A percentile compares a stretch with the other conserved stretches of the same genome.
Evolutionary conservation across 305 asterid species (phyloP).

Genomic region (Fraxinus sp.): DNA sequence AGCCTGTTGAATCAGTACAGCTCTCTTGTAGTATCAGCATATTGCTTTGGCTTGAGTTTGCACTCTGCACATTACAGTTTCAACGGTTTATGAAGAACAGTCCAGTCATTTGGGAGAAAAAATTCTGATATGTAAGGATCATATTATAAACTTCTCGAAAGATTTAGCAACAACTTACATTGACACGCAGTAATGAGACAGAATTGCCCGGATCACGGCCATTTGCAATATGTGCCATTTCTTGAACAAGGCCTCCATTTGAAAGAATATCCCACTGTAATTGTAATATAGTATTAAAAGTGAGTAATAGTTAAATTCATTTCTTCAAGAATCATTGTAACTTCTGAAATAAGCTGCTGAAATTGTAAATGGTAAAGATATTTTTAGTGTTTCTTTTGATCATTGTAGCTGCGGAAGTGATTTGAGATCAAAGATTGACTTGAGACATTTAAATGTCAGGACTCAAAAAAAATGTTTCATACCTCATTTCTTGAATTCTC

Average conservation of each 20-base stretch:
- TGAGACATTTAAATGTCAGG: not conserved
- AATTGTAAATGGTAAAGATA: not conserved
- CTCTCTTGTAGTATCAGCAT: slow-evolving; percentile 94
- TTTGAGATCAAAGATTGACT: not conserved
- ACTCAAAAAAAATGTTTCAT: not conserved
- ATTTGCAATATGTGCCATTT: slow-evolving; percentile 95
- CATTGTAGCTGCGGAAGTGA: not conserved
- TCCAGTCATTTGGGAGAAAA: not conserved
- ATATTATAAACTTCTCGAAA: not conserved
- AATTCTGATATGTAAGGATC: not conserved
- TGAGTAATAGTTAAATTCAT: not conserved
- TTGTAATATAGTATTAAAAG: not conserved
- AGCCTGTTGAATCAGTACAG: slow-evolving; percentile 70
- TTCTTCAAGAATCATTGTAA: not conserved
- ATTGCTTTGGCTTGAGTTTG: slow-evolving; percentile 88
- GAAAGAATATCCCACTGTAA: slow-evolving; percentile 95
- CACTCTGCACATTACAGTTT: slow-evolving; percentile 50
- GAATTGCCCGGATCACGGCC: slow-evolving; percentile 91
- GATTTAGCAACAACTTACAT: slow-evolving; percentile 44
- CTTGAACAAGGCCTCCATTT: slow-evolving; percentile 94
- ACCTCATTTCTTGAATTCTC: slow-evolving; percentile 95
- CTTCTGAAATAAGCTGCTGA: not conserved
- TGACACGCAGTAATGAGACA: slow-evolving; percentile 80
- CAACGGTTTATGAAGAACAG: not conserved
- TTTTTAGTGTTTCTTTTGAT: not conserved